These are phyloP conservation scores for Amyloporia xantha DNA, from an alignment of 768 basidiomycete genomes.

Conservation along the genomic window DNA sequence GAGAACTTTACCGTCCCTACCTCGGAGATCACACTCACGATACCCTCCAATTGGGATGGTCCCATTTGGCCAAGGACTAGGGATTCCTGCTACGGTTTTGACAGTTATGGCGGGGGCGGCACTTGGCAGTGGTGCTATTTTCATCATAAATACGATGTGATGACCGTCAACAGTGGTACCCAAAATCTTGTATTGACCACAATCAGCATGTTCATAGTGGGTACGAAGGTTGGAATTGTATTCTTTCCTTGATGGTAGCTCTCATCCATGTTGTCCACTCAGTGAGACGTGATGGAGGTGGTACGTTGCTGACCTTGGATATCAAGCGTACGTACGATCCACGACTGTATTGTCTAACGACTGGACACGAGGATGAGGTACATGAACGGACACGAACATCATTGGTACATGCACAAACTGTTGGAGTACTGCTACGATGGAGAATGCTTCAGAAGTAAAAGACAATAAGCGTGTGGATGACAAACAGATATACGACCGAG, in stretches of 20 bases:
- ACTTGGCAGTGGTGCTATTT: constrained; percentile 43
- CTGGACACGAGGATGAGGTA: constrained; percentile 1
- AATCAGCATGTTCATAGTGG: too few species aligned
- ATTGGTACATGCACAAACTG: constrained; percentile 19
- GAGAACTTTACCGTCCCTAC: constrained; percentile 34
- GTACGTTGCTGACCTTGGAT: not conserved
- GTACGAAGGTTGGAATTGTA: too few species aligned
- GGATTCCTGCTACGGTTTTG: constrained; percentile 36
- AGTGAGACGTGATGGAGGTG: not conserved
- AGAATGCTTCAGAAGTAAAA: constrained; percentile 15
- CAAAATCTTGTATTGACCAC: not conserved
- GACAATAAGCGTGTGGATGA: constrained; percentile 14
- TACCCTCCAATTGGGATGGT: constrained; percentile 57
- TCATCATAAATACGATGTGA: constrained; percentile 50
- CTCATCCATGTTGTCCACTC: too few species aligned
- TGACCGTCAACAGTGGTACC: not conserved
- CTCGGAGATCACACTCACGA: constrained; percentile 33
- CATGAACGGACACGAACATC: constrained; percentile 7
- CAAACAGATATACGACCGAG: constrained; percentile 17
- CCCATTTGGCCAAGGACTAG: constrained; percentile 44
- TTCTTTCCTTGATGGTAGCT: too few species aligned
- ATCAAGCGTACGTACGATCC: not conserved
- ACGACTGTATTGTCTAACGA: constrained; percentile 2
- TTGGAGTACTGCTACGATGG: constrained; percentile 19
- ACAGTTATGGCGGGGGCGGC: constrained; percentile 36